Evolutionary conservation across 805 yeast species (phyloP), one percentile per base, ranked within the genome.

Genomic region (Hemisphaericaspora nanyangensis): DNA sequence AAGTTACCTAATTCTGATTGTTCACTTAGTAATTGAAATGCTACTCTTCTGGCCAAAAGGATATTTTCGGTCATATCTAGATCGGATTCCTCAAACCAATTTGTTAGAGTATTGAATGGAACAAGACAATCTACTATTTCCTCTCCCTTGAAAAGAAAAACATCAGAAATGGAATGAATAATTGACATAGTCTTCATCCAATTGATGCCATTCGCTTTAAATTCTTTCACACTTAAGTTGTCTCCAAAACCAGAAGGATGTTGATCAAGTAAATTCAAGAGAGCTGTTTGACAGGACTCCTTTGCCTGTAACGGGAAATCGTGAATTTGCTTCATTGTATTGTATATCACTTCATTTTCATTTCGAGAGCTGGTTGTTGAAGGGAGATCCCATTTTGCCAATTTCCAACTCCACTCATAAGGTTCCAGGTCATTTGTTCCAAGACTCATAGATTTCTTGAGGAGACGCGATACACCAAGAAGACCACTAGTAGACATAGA

Each of bases 321-420:
- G 25, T 63, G 63, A 4, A 78, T 49, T 4, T 55, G 53, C 46
- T 76, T 80, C 43, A 84, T 60, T 1, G 77, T 54, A 4, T 66
- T 63, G 52, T 82, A 87, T 2, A 81, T 58, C 2, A 68, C 61
- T 31, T 72, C 74, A 32, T 76, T 68, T 29, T 68, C 74, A 1
- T 65, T 56, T 0, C 38, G 36, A 0, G 72, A 54, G 0, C 42
- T 46, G 2, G 51, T 54, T 1, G 80, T 69, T 0, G 54, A 44
- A 0, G 95, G 86, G 1, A 85, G 44, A 38, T 82, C 83, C 97
- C 97, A 90, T 35, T 77, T 75, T 31, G 73, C 76, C 29, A 90
- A 58, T 51, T 84, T 84, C 88, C 96, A 82, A 1, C 80, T 76
- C 77, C 88, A 80, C 42, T 75, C 79, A 53, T 72, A 84, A 1